Evolutionary conservation across 1,139 yeast genomes (phyloP), one percentile per base, ranked within the genome.

Genomic region (Debaryomyces sp.): DNA sequence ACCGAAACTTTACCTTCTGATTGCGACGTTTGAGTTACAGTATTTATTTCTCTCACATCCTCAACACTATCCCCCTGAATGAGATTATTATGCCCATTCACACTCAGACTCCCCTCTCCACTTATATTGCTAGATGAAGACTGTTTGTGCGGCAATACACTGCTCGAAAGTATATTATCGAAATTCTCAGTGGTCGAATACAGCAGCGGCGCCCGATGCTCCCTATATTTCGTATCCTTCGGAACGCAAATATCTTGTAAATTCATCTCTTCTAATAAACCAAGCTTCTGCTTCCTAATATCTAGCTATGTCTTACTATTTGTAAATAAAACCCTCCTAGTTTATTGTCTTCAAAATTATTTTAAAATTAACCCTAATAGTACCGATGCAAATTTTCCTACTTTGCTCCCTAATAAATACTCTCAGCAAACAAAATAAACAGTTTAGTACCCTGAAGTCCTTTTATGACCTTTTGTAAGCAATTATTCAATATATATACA

Each of bases 1-100:
- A 74, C 77, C 0, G 76, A 69, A n/a, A 60, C 54, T 43, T 62
- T 60, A 44, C 46, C 33, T 15, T 44, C 43, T 30, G 47, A 27
- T 9, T 13, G 18, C 12, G 18, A 34, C 8, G 41, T 4, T 13
- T 13, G 41, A 27, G 27, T 1, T 13, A 8, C 5, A 6, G 40
- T 13, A 8, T 32, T 21, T 3, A 15, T 17, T n/a, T 13, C 22
- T 22, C 23, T 15, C 9, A 17, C 26, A 21, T 17, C 38, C 5
- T 41, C 30, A 8, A 17, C 17, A 15, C 15, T n/a, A 7, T 27
- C 17, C 33, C 24, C 44, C 9, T 18, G 39, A 23, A 18, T 12
- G 6, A 23, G 26, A 6, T 13, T 34, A 12, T 24, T 34, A 8
- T 17, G 43, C 7, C 22, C 26, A 18, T 40, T 17, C 9, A 10